A percentile compares a stretch with the other conserved stretches of the same genome.
Evolutionary conservation across 495 filamentous ascomycete species (phyloP).

Genomic region (Podospora pseudoanserina): DNA sequence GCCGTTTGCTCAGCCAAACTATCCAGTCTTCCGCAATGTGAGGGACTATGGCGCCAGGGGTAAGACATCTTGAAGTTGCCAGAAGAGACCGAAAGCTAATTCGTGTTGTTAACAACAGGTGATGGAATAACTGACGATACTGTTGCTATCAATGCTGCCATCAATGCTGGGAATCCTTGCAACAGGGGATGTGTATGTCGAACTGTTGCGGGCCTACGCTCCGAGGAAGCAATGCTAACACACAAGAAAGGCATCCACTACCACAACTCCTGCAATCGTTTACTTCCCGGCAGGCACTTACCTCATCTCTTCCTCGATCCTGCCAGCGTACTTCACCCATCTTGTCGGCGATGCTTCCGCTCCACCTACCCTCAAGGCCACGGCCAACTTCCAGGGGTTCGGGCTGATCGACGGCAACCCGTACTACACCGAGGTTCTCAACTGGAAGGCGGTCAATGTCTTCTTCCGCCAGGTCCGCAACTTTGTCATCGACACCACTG

Average conservation of each 20-base stretch:
- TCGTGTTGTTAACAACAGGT: slow-evolving; percentile 23
- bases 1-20: slow-evolving; percentile 43
- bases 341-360: slow-evolving; percentile 46
- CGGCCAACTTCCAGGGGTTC: slow-evolving; percentile 58
- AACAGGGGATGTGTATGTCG: slow-evolving; percentile 60
- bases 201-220: not conserved
- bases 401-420: slow-evolving; percentile 68
- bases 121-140: slow-evolving; percentile 71
- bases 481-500: slow-evolving; percentile 69
- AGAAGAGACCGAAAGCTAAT: not conserved
- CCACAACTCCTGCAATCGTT: slow-evolving; percentile 68
- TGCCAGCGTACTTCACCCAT: slow-evolving; percentile 63
- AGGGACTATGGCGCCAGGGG: slow-evolving; percentile 60
- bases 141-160: slow-evolving; percentile 76
- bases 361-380: slow-evolving; percentile 56
- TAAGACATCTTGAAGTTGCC: slow-evolving; percentile 23
- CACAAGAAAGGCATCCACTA: slow-evolving; percentile 53
- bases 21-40: slow-evolving; percentile 57
- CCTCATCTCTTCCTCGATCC: slow-evolving; percentile 59
- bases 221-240: not conserved
- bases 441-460: slow-evolving; percentile 62
- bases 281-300: slow-evolving; percentile 82
- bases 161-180: slow-evolving; percentile 72
- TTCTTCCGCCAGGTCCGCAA: slow-evolving; percentile 79
- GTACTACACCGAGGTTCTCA: slow-evolving; percentile 53